Base-by-base conservation (phyloP, 2,329 filamentous ascomycete species). In the Pyricularia sp. region DNA sequence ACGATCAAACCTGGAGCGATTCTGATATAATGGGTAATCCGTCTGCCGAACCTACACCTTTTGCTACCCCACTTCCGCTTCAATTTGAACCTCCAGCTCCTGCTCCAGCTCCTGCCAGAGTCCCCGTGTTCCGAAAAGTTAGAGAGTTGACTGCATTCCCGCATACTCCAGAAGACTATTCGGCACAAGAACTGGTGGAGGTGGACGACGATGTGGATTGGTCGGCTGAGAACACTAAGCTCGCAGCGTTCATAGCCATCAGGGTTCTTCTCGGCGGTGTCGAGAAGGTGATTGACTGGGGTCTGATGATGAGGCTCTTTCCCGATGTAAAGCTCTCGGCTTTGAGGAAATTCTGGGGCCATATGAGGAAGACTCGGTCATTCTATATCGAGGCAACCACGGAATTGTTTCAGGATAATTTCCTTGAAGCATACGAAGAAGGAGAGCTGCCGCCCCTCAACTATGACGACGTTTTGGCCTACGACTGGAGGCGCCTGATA, bases 401-500 rank as follows among this genome's bases (percentile, higher is more conserved):
- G 5, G 79, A 83, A 6, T 85, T 86, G 65, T 92, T 94, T 71
- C 88, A 91, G 73, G 81, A 85, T 20, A 82, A 81, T 9, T 92
- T 92, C 72, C 78, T 92, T 6, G 78, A 82, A 65, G 90, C 90
- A 0, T 92, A 93, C 72, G 85, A 88, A 71, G 82, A 81, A 1
- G 84, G 84, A 10, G 83, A 89, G 70, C 72, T 94, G 1, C 84
- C 87, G 1, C 76, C 81, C 1, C 81, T 94, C 25, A 81, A 92
- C 75, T 91, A 86, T 71, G 83, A 91, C 67, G 79, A 90, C 64
- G 82, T 88, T 0, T 76, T 84, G 58, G 82, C 84, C 1, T 92
- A 92, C 70, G 89, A 94, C 74, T 93, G 92, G 90, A 78, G 81
- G 11, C 77, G 76, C 4, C 77, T 94, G 6, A 84, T 93, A 65